Evolutionary conservation across 108 stramenopile genomes (phyloP), one percentile per base, ranked within the genome.

Genomic region (Fistulifera solaris): DNA sequence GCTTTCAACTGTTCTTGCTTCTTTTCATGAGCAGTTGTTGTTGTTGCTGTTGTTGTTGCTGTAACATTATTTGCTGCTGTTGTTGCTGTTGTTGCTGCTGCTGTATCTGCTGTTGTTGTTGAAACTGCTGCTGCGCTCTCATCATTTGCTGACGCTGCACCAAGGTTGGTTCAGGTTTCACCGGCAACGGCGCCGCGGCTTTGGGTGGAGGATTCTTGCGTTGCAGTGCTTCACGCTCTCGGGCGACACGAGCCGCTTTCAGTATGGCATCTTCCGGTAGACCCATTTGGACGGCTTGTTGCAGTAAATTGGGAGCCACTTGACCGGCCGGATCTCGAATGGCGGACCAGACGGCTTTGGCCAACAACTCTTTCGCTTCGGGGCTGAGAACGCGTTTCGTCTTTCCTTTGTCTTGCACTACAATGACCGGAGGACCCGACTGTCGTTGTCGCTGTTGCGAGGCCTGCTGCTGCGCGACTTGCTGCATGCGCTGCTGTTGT

Each of bases 321-420:
- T 66, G 49, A 1, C 89, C 89, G 26, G 54, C 61, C 16, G 85
- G 84, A 46, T 71, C 59, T 17, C 79, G 78, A 50, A 92, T 78
- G 21, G 85, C 78, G 0, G 85, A 85, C 62, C 84, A 80, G 49
- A 92, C 84, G 17, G 84, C 85, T 48, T 87, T 82, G 18, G 81
- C 75, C 24, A 92, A 55, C 11, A 85, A 83, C 11, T 63, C 39
- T 58, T 80, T 80, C 10, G 79, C 84, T 61, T 85, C 78, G 7
- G 65, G 60, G 11, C 70, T 81, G 4, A 91, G 55, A 31, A 82
- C 69, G 22, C 83, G 63, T 27, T 71, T 71, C 27, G 63, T 49
- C 51, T 56, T 65, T 35, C 31, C 31, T 8, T 35, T 35, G 3
- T 35, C 31, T 8, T 35, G 31, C 31, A 35, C 31, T 35, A 35